Evolutionary conservation across 306 rosid genomes (phyloP), one percentile per base, ranked within the genome.

Genomic region (Pachyrhizus erosus): DNA sequence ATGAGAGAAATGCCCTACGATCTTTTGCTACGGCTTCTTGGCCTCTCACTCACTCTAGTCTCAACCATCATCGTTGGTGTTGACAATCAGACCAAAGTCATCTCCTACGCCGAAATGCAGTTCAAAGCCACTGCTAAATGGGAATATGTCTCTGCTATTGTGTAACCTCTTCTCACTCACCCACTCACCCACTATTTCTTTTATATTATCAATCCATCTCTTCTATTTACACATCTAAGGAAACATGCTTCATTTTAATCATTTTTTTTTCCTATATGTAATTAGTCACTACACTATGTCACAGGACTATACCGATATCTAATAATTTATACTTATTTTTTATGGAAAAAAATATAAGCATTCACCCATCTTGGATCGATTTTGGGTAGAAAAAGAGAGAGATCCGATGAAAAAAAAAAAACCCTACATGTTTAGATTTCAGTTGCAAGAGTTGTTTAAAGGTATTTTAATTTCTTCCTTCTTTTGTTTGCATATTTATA

Each of bases 91-190:
- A 85, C 90, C 1, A 86, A 87, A 73, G 34, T 55, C 39, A 69
- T 91, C 23, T 33, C 91, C 70, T 82, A 69, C n/a, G 90, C 89
- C n/a, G 84, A 80, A 11, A 18, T 91, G 65, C 78, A 87, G 5
- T 80, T 89, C 66, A 52, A 77, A 76, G 89, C 84, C 43, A 85
- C 91, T 65, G 94, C 94, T 54, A 86, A 91, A 83, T 91, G 94
- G 94, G 79, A 89, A 40, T 91, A 91, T 77, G 80, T 91, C 87
- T 89, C 94, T 78, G 90, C 94, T 75, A 82, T 83, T 43, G 90
- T 87, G 94, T 91, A 84, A 65, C 58, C 49, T 5, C 20, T 2
- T 27, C 54, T 40, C 18, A 67, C 52, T 66, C 46, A 5, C 5
- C 29, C 70, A 23, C 20, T 37, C 8, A 37, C 8, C 5, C 31